phyloP scores from a whole-genome alignment of 768 basidiomycete species.

The Hericium erinaceus region DNA sequence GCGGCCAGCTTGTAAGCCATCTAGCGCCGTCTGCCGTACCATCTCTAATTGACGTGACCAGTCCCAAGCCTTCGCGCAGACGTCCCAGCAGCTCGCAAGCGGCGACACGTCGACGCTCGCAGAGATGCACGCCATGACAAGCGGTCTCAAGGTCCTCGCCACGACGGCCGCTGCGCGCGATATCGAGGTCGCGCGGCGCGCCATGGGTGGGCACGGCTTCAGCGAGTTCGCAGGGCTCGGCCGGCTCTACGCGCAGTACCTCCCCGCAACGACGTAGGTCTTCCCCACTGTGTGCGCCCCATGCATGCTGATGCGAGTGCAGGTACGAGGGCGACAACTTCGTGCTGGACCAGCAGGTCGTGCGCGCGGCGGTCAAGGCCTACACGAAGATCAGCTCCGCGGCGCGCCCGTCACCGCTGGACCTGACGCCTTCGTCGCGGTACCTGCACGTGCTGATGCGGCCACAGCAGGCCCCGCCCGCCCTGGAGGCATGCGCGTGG shows the following conservation, averaged over 20 bases:
- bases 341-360: slow-evolving; percentile 66
- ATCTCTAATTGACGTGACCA: slow-evolving; percentile 15
- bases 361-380: slow-evolving; percentile 61
- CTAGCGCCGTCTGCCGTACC: neutral
- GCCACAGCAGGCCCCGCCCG: neutral
- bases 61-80: slow-evolving; percentile 40
- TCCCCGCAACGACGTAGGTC: slow-evolving; percentile 54
- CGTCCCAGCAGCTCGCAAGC: slow-evolving; percentile 38
- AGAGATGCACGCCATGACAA: slow-evolving; percentile 63
- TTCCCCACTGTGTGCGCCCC: neutral
- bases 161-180: slow-evolving; percentile 44
- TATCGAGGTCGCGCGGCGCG: slow-evolving; percentile 55
- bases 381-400: slow-evolving; percentile 25
- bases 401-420: slow-evolving; percentile 4
- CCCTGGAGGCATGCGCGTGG: slow-evolving; percentile 21
- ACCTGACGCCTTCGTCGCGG: slow-evolving; percentile 37
- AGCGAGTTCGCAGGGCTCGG: slow-evolving; percentile 63
- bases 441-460: slow-evolving; percentile 48
- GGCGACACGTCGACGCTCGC: slow-evolving; percentile 58
- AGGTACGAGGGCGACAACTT: slow-evolving; percentile 78
- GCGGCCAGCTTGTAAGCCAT: slow-evolving; percentile 42
- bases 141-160: slow-evolving; percentile 57
- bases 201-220: slow-evolving; percentile 74
- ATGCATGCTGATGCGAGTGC: neutral
- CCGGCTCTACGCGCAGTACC: slow-evolving; percentile 50